Conservation (phyloP, 1,284 basidiomycete species). For the Tilletia horrida region DNA sequence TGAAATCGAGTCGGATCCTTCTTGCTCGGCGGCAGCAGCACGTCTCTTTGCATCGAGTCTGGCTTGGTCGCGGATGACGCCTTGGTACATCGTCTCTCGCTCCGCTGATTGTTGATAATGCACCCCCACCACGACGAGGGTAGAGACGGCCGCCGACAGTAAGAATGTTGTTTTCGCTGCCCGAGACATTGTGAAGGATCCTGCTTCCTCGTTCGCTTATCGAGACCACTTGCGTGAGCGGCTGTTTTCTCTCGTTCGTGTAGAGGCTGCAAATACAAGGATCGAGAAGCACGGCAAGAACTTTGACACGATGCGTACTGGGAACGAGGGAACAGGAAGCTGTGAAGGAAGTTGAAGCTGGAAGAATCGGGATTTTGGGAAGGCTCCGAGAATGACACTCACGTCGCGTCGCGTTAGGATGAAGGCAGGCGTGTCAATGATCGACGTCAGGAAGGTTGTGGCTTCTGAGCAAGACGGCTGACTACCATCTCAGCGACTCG, state of each 20-base stretch:
- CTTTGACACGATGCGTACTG: neutral
- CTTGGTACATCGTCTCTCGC: slow-evolving; percentile 12
- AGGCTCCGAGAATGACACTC: slow-evolving; percentile 5
- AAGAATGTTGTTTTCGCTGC: slow-evolving; percentile 5
- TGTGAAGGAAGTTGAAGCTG: neutral
- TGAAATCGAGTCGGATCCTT: neutral
- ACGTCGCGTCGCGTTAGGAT: neutral
- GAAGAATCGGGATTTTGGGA: neutral
- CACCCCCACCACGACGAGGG: slow-evolving; percentile 15
- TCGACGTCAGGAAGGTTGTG: neutral
- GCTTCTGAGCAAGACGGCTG: neutral
- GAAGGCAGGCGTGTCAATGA: too few relatives aligned
- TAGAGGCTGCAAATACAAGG: too few relatives aligned
- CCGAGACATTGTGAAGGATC: neutral
- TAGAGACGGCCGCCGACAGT: slow-evolving; percentile 11
- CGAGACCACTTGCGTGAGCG: too few relatives aligned
- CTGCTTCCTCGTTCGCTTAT: too few relatives aligned
- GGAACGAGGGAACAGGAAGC: neutral
- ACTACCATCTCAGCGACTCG: neutral
- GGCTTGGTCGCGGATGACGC: slow-evolving; percentile 12
- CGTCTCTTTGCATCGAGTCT: slow-evolving; percentile 8
- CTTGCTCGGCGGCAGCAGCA: neutral
- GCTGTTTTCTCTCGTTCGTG: too few relatives aligned
- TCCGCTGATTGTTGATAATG: slow-evolving; percentile 12
- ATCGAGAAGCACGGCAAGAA: neutral